Evolutionary conservation across 2,329 filamentous ascomycete species (phyloP).

Genomic region (Apiospora marii): DNA sequence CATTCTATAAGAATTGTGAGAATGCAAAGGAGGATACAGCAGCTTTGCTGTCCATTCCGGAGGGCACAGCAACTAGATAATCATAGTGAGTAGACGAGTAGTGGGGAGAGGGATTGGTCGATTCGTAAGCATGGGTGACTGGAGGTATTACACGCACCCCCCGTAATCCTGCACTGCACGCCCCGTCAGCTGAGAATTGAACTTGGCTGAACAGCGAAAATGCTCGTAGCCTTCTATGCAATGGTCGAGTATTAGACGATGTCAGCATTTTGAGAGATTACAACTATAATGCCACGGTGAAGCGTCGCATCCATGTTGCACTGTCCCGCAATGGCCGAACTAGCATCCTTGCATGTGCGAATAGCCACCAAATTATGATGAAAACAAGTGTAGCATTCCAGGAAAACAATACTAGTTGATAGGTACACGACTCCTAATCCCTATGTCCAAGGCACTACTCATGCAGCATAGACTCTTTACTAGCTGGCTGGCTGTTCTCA

Average conservation of each 20-base stretch:
- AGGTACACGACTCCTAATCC: background rate
- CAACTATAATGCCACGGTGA: background rate
- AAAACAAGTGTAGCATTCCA: background rate
- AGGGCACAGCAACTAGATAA: background rate
- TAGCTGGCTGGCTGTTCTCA: background rate
- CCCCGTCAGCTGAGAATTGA: background rate
- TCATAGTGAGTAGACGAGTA: background rate
- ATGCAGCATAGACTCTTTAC: background rate
- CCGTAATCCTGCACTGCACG: background rate
- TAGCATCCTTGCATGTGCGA: background rate
- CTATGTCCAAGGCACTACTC: background rate
- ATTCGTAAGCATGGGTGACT: slow-evolving; percentile 18
- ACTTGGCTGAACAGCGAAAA: background rate
- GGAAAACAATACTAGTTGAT: background rate
- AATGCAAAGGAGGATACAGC: background rate
- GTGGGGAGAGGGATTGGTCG: slow-evolving; percentile 4
- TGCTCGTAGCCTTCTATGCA: no score
- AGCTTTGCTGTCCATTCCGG: background rate
- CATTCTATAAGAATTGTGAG: background rate
- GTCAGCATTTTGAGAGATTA: background rate
- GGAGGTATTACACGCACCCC: background rate
- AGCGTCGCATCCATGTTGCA: background rate
- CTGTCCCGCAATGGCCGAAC: background rate
- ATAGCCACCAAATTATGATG: background rate
- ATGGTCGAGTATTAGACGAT: background rate